A percentile compares a stretch with the other conserved stretches of the same genome.
Conservation (phyloP, 2,329 filamentous ascomycete species). For the Hymenoscyphus fraxineus region DNA sequence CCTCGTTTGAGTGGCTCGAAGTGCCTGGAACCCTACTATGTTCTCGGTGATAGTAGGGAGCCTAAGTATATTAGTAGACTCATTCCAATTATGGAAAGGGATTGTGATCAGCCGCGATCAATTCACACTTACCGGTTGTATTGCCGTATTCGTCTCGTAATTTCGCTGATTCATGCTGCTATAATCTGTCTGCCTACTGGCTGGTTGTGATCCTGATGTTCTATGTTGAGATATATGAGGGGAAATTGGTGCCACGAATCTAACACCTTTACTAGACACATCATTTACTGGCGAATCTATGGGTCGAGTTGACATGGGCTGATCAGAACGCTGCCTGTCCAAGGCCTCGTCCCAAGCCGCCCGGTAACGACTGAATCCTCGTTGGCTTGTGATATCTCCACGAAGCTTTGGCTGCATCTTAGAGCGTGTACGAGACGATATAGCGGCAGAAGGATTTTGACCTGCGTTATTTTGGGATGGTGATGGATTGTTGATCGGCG, state of each 20-base stretch:
- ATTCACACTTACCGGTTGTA: constrained; percentile 10
- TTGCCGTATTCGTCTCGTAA: not conserved
- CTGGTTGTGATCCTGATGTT: not conserved
- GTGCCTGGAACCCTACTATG: constrained; percentile 16
- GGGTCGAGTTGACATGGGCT: not conserved
- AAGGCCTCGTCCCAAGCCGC: constrained; percentile 36
- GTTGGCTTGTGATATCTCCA: constrained; percentile 26
- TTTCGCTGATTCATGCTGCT: constrained; percentile 4
- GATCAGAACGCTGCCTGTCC: constrained; percentile 19
- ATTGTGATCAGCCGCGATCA: not conserved
- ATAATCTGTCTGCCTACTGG: not conserved
- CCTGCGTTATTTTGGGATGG: not conserved
- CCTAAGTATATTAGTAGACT: constrained; percentile 23
- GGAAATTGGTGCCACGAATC: not conserved
- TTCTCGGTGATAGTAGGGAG: constrained; percentile 18
- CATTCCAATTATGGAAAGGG: not conserved
- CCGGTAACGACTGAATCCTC: constrained; percentile 35
- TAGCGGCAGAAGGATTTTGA: constrained; percentile 9
- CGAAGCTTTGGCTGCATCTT: constrained; percentile 17
- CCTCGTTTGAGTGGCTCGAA: constrained; percentile 23
- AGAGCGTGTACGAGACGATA: constrained; percentile 24
- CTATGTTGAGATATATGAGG: constrained; percentile 3
- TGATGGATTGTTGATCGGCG: not conserved
- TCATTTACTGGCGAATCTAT: not conserved
- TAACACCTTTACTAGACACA: not conserved